phyloP scores from a whole-genome alignment of 345 rosid species.

The Jatropha curcas region DNA sequence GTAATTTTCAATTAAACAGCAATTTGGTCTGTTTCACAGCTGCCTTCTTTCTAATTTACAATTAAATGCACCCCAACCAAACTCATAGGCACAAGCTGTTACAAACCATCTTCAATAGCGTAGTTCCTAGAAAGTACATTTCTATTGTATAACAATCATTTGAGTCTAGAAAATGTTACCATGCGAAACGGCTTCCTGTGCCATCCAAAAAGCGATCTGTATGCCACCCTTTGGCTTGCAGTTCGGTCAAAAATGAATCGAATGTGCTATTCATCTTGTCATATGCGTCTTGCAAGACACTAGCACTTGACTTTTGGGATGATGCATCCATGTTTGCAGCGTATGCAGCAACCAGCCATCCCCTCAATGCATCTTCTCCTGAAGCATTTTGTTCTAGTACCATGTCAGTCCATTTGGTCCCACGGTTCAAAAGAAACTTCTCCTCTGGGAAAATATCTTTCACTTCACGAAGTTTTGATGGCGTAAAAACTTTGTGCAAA shows the following conservation, averaged over 20 bases:
- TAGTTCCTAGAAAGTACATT: not conserved
- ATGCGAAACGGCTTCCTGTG: constrained; percentile 73
- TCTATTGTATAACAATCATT: not conserved
- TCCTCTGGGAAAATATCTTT: constrained; percentile 67
- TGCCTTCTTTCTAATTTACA: not conserved
- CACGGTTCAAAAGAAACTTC: constrained; percentile 60
- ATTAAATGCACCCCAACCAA: not conserved
- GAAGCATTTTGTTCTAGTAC: constrained; percentile 73
- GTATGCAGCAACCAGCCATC: constrained; percentile 91
- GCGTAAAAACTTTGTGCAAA: constrained; percentile 61
- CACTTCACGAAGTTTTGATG: constrained; percentile 58
- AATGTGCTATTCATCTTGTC: constrained; percentile 58
- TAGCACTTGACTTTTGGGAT: constrained; percentile 27
- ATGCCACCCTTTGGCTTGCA: constrained; percentile 88
- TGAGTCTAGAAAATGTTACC: constrained; percentile 30
- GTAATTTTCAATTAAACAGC: not conserved
- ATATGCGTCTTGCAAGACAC: constrained; percentile 58
- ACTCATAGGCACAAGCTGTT: not conserved
- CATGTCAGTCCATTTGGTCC: constrained; percentile 66
- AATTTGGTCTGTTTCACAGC: not conserved
- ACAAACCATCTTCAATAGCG: not conserved
- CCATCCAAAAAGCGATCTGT: constrained; percentile 89
- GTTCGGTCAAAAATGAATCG: constrained; percentile 53
- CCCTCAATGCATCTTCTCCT: constrained; percentile 90
- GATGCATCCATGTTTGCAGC: constrained; percentile 46